These are phyloP conservation scores for Acanthamoeba lenticulata DNA, from an alignment of 208 protist genomes.

Conservation along the genomic window DNA sequence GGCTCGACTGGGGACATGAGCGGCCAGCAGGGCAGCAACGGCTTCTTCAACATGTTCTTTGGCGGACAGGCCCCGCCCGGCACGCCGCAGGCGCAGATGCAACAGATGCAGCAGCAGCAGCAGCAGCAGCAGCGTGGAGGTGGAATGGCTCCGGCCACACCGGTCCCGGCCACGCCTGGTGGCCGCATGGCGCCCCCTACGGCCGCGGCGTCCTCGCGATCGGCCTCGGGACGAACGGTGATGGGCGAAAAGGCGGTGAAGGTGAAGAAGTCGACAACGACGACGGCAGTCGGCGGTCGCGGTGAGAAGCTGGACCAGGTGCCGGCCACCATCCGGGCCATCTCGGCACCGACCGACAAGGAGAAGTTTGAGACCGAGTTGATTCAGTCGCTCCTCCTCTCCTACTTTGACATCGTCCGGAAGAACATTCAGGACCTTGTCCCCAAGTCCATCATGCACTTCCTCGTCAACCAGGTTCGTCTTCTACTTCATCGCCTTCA, in stretches of 20 bases:
- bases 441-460: slow-evolving; percentile 98
- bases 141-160: not conserved
- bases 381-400: slow-evolving; percentile 80
- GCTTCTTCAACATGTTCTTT: slow-evolving; percentile 37
- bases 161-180: not conserved
- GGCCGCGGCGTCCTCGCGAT: not conserved
- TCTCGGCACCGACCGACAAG: slow-evolving; percentile 54
- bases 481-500: slow-evolving; percentile 93
- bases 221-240: not conserved
- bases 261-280: not conserved
- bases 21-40: not conserved
- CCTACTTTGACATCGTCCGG: slow-evolving; percentile 88
- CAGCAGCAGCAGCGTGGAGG: not conserved
- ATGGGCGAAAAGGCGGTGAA: not conserved
- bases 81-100: not conserved
- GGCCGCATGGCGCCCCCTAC: not conserved
- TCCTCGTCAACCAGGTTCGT: slow-evolving; percentile 93
- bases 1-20: not conserved
- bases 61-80: not conserved
- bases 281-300: not conserved
- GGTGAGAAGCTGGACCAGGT: slow-evolving; percentile 71
- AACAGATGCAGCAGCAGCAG: not conserved
- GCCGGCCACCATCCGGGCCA: slow-evolving; percentile 54
- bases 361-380: slow-evolving; percentile 84
- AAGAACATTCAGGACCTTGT: slow-evolving; percentile 93